Evolutionary conservation across 2,329 filamentous ascomycete species (phyloP).

Genomic region (Cercospora brassicicola): DNA sequence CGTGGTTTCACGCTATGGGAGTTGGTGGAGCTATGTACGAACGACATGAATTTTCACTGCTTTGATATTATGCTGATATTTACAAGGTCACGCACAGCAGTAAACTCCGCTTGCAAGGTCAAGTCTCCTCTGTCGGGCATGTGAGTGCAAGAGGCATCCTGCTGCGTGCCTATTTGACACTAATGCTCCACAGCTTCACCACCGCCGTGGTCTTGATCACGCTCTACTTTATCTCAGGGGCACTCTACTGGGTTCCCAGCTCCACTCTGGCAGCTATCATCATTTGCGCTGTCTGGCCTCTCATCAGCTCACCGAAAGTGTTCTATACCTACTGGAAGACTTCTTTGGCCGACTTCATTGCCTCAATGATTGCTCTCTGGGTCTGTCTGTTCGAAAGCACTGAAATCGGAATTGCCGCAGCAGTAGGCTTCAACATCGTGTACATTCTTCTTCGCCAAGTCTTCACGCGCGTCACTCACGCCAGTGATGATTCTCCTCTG

Average conservation of each 20-base stretch:
- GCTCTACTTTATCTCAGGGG: slow-evolving; percentile 59
- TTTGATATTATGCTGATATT: not conserved
- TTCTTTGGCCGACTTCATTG: slow-evolving; percentile 64
- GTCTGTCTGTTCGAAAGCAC: slow-evolving; percentile 62
- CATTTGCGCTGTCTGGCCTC: slow-evolving; percentile 63
- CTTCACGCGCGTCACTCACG: slow-evolving; percentile 50
- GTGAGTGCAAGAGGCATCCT: not conserved
- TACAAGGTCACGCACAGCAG: slow-evolving; percentile 58
- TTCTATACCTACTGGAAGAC: slow-evolving; percentile 67
- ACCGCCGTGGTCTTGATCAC: slow-evolving; percentile 63
- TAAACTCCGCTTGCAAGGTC: slow-evolving; percentile 65
- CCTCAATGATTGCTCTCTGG: slow-evolving; percentile 64
- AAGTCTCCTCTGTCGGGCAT: slow-evolving; percentile 62
- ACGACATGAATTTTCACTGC: not conserved
- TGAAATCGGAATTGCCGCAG: slow-evolving; percentile 59
- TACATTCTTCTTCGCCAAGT: slow-evolving; percentile 61
- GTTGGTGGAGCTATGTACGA: slow-evolving; percentile 57
- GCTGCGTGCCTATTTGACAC: not conserved
- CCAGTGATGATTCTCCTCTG: slow-evolving; percentile 22
- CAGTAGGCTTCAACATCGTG: slow-evolving; percentile 52
- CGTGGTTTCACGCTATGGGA: slow-evolving; percentile 65
- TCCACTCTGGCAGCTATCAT: slow-evolving; percentile 59
- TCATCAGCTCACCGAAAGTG: slow-evolving; percentile 59
- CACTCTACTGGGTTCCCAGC: slow-evolving; percentile 68
- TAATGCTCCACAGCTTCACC: slow-evolving; percentile 45